Evolutionary conservation across 768 basidiomycete genomes (phyloP).

Genomic region (Tulasnella sp.): DNA sequence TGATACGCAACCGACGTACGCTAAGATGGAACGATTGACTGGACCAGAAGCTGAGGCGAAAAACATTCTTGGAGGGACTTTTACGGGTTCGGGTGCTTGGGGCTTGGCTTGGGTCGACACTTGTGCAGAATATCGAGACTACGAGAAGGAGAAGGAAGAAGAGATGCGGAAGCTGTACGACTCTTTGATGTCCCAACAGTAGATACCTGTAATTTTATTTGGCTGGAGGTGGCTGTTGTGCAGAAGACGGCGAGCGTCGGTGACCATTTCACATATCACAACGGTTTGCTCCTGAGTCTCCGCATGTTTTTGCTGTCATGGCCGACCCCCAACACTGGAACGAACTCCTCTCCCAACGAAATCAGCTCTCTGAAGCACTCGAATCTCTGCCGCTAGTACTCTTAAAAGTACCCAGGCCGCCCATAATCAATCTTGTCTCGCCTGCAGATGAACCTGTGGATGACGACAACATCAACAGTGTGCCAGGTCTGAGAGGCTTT

Average conservation of each 20-base stretch:
- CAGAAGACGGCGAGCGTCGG: not conserved
- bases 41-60: slow-evolving; percentile 38
- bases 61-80: slow-evolving; percentile 57
- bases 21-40: slow-evolving; percentile 52
- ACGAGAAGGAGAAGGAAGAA: slow-evolving; percentile 10
- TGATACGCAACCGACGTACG: slow-evolving; percentile 67
- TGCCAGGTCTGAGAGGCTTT: slow-evolving; percentile 39
- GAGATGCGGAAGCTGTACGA: slow-evolving; percentile 16
- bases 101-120: slow-evolving; percentile 70
- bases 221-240: not conserved
- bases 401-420: slow-evolving; percentile 11
- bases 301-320: not conserved
- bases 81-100: slow-evolving; percentile 74
- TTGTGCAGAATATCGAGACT: slow-evolving; percentile 9
- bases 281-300: not conserved
- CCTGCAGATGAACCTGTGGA: not conserved
- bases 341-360: not conserved
- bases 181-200: not conserved
- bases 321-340: not conserved
- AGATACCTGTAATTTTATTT: not conserved
- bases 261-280: not conserved
- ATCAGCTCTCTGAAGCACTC: slow-evolving; percentile 21
- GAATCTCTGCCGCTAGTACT: slow-evolving; percentile 14
- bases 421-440: slow-evolving; percentile 17
- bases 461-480: slow-evolving; percentile 14